A percentile compares a stretch with the other conserved stretches of the same genome.
Conservation (phyloP, 192 early-diverging fungal species). For the Dissophora ornata region DNA sequence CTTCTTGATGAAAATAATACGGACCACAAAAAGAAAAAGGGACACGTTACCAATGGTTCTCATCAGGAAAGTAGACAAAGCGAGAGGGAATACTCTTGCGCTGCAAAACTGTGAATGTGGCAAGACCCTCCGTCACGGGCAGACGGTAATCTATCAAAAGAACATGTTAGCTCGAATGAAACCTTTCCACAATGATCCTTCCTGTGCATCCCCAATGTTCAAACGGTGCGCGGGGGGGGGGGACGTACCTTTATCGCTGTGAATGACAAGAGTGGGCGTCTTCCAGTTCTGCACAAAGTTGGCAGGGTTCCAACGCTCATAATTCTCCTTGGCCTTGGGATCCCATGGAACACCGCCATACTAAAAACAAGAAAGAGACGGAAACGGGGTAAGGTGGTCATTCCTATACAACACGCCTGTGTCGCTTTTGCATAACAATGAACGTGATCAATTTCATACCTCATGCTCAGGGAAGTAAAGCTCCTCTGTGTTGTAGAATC, state of each 20-base stretch:
- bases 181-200: constrained; percentile 29
- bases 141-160: constrained; percentile 84
- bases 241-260: constrained; percentile 74
- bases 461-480: constrained; percentile 84
- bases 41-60: constrained; percentile 63
- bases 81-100: constrained; percentile 75
- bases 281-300: constrained; percentile 75
- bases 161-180: too few species aligned
- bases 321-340: constrained; percentile 56
- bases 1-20: too few species aligned
- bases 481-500: constrained; percentile 82
- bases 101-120: constrained; percentile 81
- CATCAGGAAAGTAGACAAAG: constrained; percentile 82
- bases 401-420: too few species aligned
- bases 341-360: constrained; percentile 75
- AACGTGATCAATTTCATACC: too few species aligned
- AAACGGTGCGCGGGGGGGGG: too few species aligned
- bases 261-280: constrained; percentile 84
- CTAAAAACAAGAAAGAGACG: too few species aligned
- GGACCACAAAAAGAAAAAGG: not conserved
- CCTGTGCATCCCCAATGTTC: too few species aligned
- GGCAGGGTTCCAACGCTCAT: constrained; percentile 77
- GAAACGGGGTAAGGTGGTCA: too few species aligned
- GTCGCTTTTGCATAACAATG: too few species aligned
- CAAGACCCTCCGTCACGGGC: constrained; percentile 74